Conservation (phyloP, 192 early-diverging fungal species). For the Phlyctochytrium bullatum region DNA sequence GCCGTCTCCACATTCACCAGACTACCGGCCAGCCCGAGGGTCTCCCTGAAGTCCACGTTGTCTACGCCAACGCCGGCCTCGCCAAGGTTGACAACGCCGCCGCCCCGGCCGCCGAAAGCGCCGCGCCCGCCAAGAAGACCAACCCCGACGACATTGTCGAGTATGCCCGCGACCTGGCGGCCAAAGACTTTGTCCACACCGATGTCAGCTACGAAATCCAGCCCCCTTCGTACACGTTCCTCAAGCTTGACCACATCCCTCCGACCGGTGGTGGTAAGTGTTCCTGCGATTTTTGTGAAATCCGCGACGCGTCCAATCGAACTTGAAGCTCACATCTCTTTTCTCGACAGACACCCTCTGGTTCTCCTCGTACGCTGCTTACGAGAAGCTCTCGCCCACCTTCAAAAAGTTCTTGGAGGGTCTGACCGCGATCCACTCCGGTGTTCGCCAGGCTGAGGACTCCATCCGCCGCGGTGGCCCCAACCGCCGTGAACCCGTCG, state of each 20-base stretch:
- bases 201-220: conserved; percentile 23
- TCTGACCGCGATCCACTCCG: conserved; percentile 54
- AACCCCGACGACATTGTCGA: background rate
- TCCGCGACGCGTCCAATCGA: background rate
- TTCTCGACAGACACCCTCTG: conserved; percentile 22
- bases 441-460: conserved; percentile 25
- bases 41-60: conserved; percentile 24
- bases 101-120: background rate
- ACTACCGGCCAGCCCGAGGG: conserved; percentile 22
- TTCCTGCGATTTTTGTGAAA: conserved; percentile 4
- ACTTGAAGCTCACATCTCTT: background rate
- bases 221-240: conserved; percentile 19
- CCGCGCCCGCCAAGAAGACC: background rate
- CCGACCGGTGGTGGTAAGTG: conserved; percentile 18
- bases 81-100: background rate
- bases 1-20: conserved; percentile 31
- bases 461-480: conserved; percentile 22
- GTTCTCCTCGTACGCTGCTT: conserved; percentile 17
- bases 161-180: background rate
- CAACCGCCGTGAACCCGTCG: conserved; percentile 9
- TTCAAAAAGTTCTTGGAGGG: conserved; percentile 58
- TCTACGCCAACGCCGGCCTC: conserved; percentile 2
- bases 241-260: conserved; percentile 16
- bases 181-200: conserved; percentile 9
- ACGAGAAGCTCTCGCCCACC: conserved; percentile 46